Conservation (phyloP, 2,329 filamentous ascomycete species). For the Fusarium tupiense region DNA sequence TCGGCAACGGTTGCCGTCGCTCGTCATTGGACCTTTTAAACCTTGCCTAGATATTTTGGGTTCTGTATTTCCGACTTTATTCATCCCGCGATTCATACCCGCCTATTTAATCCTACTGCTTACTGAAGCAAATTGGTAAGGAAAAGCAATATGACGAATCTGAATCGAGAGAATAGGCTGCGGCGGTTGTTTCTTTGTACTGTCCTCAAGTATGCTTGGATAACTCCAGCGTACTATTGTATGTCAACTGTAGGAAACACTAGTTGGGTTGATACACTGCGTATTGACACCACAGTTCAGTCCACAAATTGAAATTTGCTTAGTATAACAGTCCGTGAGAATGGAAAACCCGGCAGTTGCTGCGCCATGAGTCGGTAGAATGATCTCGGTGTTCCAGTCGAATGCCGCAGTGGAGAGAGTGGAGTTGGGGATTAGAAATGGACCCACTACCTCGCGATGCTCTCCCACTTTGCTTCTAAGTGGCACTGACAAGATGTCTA, state of each 20-base stretch:
- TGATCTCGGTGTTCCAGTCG: background rate
- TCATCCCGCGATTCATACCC: background rate
- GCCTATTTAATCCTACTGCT: rapidly evolving
- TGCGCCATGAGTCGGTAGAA: background rate
- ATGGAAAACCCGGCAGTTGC: background rate
- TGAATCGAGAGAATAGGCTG: background rate
- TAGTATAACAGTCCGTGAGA: rapidly evolving
- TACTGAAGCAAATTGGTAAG: rapidly evolving
- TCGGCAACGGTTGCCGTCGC: background rate
- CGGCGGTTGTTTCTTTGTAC: background rate
- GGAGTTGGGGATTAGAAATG: background rate
- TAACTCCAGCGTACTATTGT: background rate
- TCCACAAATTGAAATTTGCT: background rate
- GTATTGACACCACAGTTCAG: too few species aligned
- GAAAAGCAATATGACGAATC: background rate
- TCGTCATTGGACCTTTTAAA: too few species aligned
- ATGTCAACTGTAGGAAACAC: background rate
- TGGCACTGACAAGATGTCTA: too few species aligned
- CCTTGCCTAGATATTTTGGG: too few species aligned
- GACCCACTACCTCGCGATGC: background rate
- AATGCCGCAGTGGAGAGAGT: background rate
- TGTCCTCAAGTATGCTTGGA: background rate
- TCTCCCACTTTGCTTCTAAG: background rate
- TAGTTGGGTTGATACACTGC: too few species aligned
- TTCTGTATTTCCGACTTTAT: background rate